Evolutionary conservation across 2,329 filamentous ascomycete genomes (phyloP).

Genomic region (Dactylellina leptospora): DNA sequence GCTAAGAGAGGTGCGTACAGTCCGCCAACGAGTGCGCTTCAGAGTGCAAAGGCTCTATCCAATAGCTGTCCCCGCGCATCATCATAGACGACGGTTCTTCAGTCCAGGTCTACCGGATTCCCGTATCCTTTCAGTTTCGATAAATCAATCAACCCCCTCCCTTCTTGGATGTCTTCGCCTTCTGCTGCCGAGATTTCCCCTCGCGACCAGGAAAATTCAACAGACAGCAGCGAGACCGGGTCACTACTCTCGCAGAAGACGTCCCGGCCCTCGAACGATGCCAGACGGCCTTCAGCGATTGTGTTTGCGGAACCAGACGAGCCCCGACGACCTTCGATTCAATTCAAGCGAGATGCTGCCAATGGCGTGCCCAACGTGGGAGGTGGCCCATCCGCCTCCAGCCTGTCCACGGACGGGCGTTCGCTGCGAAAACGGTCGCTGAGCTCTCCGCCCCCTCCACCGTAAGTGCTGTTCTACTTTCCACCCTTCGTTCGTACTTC

Average conservation of each 20-base stretch:
- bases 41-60: too few species aligned
- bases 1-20: too few species aligned
- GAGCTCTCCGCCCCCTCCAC: conserved; percentile 57
- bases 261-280: conserved; percentile 24
- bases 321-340: conserved; percentile 45
- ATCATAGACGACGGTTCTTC: too few species aligned
- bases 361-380: conserved; percentile 38
- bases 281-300: conserved; percentile 47
- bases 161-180: conserved; percentile 53
- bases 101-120: too few species aligned
- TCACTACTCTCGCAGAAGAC: conserved; percentile 40
- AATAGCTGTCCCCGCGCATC: too few species aligned
- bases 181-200: conserved; percentile 37
- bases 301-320: conserved; percentile 48
- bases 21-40: too few species aligned
- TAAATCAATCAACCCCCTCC: conserved; percentile 3
- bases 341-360: conserved; percentile 45
- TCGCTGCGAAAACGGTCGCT: conserved; percentile 54
- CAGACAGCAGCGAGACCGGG: conserved; percentile 44
- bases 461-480: conserved; percentile 53
- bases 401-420: conserved; percentile 22
- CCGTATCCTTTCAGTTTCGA: conserved; percentile 4
- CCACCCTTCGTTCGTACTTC: not conserved
- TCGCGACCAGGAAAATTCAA: conserved; percentile 44
- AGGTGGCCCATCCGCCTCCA: conserved; percentile 34